These are phyloP conservation scores for Tulasnella sp. DNA, from an alignment of 768 basidiomycete species.

Conservation along the genomic window DNA sequence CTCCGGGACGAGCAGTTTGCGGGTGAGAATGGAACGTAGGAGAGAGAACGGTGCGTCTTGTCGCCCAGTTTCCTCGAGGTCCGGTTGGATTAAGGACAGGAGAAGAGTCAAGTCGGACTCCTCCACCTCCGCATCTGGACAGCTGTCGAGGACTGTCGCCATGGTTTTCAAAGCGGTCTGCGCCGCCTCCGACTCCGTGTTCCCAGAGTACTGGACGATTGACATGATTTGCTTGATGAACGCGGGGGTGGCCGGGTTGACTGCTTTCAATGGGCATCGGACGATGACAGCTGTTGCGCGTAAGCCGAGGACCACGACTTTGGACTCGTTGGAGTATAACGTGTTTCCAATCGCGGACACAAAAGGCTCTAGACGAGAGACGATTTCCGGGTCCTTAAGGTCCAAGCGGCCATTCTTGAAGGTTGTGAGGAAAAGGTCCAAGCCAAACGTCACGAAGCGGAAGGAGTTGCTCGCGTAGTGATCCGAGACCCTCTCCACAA, in stretches of 20 bases:
- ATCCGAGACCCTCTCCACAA: conserved; percentile 40
- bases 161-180: conserved; percentile 85
- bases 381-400: conserved; percentile 61
- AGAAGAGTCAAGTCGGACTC: conserved; percentile 85
- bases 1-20: conserved; percentile 90
- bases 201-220: conserved; percentile 74
- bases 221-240: conserved; percentile 76
- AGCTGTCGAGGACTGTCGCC: conserved; percentile 83
- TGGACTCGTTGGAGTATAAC: conserved; percentile 71
- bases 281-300: conserved; percentile 73
- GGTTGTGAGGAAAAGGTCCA: conserved; percentile 85
- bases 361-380: conserved; percentile 81
- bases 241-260: conserved; percentile 69
- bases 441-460: conserved; percentile 84
- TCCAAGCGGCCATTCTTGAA: conserved; percentile 81
- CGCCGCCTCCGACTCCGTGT: conserved; percentile 80
- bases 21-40: conserved; percentile 80
- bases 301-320: conserved; percentile 67
- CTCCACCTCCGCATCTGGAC: conserved; percentile 67
- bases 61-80: conserved; percentile 80
- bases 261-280: conserved; percentile 71
- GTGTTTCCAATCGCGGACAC: conserved; percentile 83
- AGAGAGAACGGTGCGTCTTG: conserved; percentile 83
- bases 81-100: conserved; percentile 76
- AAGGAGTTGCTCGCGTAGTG: conserved; percentile 70